These are phyloP conservation scores for Penicillium soppii DNA, from an alignment of 495 filamentous ascomycete species.

Conservation along the genomic window DNA sequence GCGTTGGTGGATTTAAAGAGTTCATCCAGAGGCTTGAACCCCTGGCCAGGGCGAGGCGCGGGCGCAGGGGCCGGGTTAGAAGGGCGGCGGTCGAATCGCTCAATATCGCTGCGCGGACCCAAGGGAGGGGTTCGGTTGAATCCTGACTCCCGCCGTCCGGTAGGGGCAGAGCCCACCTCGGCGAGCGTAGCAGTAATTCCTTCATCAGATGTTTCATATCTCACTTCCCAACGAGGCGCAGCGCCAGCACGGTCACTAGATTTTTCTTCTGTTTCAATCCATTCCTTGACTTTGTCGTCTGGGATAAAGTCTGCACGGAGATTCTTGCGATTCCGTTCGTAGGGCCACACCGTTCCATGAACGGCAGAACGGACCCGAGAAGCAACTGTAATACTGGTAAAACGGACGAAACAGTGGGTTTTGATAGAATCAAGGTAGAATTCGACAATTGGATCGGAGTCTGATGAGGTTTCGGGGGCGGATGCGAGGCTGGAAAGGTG, in stretches of 20 bases:
- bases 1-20: slow-evolving; percentile 61
- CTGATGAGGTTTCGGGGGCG: slow-evolving; percentile 46
- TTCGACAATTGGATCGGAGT: slow-evolving; percentile 55
- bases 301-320: slow-evolving; percentile 93
- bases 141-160: slow-evolving; percentile 22
- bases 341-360: slow-evolving; percentile 80
- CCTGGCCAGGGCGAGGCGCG: slow-evolving; percentile 37
- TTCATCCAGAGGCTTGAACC: slow-evolving; percentile 60
- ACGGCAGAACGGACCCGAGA: slow-evolving; percentile 74
- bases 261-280: slow-evolving; percentile 69
- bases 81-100: slow-evolving; percentile 21
- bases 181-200: slow-evolving; percentile 55
- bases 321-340: slow-evolving; percentile 78
- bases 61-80: slow-evolving; percentile 18
- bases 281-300: slow-evolving; percentile 66
- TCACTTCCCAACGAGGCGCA: slow-evolving; percentile 65
- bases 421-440: slow-evolving; percentile 84
- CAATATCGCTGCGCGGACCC: slow-evolving; percentile 34
- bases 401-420: slow-evolving; percentile 81
- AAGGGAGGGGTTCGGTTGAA: slow-evolving; percentile 35
- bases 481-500: slow-evolving; percentile 70
- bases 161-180: slow-evolving; percentile 41
- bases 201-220: slow-evolving; percentile 61
- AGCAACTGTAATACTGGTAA: slow-evolving; percentile 66
- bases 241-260: slow-evolving; percentile 46